A percentile compares a stretch with the other conserved stretches of the same genome.
phyloP scores from a whole-genome alignment of 805 yeast species.

The Yamadazyma endophytica region DNA sequence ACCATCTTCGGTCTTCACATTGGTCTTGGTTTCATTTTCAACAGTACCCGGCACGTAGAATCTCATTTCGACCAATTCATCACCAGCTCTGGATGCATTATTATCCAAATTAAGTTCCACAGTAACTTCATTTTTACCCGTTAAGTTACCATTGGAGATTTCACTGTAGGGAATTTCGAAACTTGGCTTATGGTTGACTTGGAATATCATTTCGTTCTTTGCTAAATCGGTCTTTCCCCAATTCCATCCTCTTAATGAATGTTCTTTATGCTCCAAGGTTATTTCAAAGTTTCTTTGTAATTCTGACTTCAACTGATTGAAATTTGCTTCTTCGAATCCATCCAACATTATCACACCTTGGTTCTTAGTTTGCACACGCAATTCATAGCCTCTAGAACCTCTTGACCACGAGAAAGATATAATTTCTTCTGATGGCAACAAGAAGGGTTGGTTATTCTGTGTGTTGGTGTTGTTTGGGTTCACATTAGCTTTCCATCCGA shows the following conservation, averaged over 20 bases:
- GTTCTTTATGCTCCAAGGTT: constrained; percentile 79
- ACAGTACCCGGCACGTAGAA: constrained; percentile 89
- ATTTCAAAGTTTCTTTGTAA: constrained; percentile 71
- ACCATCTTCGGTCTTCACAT: constrained; percentile 21
- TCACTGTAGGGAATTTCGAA: constrained; percentile 85
- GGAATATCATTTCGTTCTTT: constrained; percentile 83
- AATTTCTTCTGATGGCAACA: constrained; percentile 83
- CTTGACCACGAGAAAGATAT: constrained; percentile 85
- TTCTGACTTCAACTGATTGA: constrained; percentile 75
- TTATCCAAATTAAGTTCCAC: constrained; percentile 70
- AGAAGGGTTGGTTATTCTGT: constrained; percentile 55
- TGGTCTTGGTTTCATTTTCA: constrained; percentile 37
- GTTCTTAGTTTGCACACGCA: constrained; percentile 84
- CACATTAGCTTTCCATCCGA: constrained; percentile 87
- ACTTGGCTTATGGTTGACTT: constrained; percentile 80
- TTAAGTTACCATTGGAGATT: constrained; percentile 80
- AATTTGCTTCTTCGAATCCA: constrained; percentile 87
- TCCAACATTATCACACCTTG: constrained; percentile 83
- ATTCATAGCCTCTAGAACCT: constrained; percentile 87
- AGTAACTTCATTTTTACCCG: constrained; percentile 91
- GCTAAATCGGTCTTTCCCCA: constrained; percentile 97
- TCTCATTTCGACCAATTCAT: constrained; percentile 91
- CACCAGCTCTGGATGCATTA: constrained; percentile 72
- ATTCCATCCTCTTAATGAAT: constrained; percentile 96
- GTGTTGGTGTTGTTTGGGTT: constrained; percentile 26